These are phyloP conservation scores for Prototheca stagnorum DNA, from an alignment of 163 green algal species.

Conservation along the genomic window DNA sequence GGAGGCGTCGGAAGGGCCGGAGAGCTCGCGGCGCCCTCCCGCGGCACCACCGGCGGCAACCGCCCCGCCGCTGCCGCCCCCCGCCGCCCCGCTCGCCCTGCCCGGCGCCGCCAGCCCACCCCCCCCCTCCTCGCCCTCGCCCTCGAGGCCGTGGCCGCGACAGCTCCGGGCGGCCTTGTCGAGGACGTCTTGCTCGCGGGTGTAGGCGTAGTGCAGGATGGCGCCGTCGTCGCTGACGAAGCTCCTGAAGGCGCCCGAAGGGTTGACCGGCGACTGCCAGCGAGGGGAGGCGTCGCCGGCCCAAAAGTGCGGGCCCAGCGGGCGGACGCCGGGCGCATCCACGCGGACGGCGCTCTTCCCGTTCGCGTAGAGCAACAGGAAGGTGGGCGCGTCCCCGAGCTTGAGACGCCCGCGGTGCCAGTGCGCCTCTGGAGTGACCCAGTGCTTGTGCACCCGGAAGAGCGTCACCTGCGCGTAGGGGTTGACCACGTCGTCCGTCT, in stretches of 20 bases:
- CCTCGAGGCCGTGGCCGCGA: slow-evolving; percentile 9
- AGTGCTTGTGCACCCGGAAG: slow-evolving; percentile 37
- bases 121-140: neutral
- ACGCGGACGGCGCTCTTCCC: slow-evolving; percentile 40
- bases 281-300: slow-evolving; percentile 10
- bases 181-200: slow-evolving; percentile 13
- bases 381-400: slow-evolving; percentile 20
- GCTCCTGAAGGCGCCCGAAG: neutral
- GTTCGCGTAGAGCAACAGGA: slow-evolving; percentile 42
- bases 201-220: slow-evolving; percentile 23
- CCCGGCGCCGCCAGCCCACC: too few relatives aligned
- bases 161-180: slow-evolving; percentile 33
- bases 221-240: neutral
- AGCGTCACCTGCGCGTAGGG: slow-evolving; percentile 40
- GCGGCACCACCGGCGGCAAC: too few relatives aligned
- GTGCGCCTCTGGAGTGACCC: slow-evolving; percentile 29
- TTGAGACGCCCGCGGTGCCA: slow-evolving; percentile 19
- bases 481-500: slow-evolving; percentile 32
- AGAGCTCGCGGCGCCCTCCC: too few relatives aligned
- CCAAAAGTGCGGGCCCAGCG: slow-evolving; percentile 39
- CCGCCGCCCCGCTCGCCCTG: too few relatives aligned
- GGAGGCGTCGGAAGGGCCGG: too few relatives aligned
- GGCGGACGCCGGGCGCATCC: slow-evolving; percentile 20
- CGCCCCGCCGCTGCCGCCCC: neutral
- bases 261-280: neutral